These are phyloP conservation scores for Filobasidium wieringae DNA, from an alignment of 768 basidiomycete genomes.

Conservation along the genomic window DNA sequence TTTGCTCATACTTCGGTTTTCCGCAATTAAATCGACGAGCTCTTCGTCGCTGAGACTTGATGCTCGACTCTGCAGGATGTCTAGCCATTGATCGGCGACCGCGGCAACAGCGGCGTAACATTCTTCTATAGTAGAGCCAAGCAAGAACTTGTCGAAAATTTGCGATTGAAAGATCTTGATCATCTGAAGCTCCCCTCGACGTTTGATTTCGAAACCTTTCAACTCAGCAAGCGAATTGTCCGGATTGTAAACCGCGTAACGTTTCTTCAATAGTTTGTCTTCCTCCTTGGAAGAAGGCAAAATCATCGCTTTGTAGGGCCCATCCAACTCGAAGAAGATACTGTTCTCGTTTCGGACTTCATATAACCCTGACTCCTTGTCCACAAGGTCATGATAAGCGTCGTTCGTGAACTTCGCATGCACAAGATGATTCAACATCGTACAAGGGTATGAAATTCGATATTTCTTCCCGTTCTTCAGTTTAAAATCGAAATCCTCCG, in stretches of 20 bases:
- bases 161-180: constrained; percentile 99
- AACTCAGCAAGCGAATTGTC: constrained; percentile 95
- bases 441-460: constrained; percentile 89
- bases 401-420: constrained; percentile 91
- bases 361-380: constrained; percentile 74
- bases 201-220: constrained; percentile 98
- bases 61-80: constrained; percentile 78
- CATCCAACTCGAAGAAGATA: constrained; percentile 98
- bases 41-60: constrained; percentile 80
- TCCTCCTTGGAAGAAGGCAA: constrained; percentile 98
- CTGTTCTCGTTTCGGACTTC: constrained; percentile 85
- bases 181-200: constrained; percentile 89
- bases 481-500: constrained; percentile 95
- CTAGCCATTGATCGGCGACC: constrained; percentile 93
- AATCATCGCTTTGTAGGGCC: constrained; percentile 98
- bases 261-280: constrained; percentile 94
- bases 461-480: constrained; percentile 75
- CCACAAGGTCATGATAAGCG: constrained; percentile 80
- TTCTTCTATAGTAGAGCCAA: constrained; percentile 83
- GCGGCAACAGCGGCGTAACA: constrained; percentile 89
- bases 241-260: constrained; percentile 97
- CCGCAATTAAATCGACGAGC: constrained; percentile 92
- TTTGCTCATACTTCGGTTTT: constrained; percentile 94
- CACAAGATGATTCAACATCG: constrained; percentile 98
- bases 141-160: constrained; percentile 93